These are phyloP conservation scores for Pseudozyma flocculosa DNA, from an alignment of 1,284 basidiomycete genomes.

Conservation along the genomic window DNA sequence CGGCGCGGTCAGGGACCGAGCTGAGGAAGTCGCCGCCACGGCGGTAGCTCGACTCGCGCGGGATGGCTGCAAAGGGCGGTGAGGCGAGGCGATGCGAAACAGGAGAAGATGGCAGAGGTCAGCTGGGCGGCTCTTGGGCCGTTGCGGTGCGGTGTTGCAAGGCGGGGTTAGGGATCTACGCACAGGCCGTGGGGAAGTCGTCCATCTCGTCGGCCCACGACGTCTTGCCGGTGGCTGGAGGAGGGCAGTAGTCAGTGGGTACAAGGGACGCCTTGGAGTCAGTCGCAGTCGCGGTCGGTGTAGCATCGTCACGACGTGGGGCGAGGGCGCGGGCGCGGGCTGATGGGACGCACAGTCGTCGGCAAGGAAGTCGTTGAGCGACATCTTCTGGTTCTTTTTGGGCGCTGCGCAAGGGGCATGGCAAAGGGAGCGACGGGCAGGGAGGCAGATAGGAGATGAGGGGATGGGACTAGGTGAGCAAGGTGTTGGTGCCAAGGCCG, in stretches of 20 bases:
- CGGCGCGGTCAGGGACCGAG: slow-evolving; percentile 42
- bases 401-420: slow-evolving; percentile 29
- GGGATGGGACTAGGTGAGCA: too few relatives aligned
- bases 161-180: background rate
- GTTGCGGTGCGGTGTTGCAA: too few relatives aligned
- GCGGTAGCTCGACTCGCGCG: slow-evolving; percentile 30
- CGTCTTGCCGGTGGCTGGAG: slow-evolving; percentile 44
- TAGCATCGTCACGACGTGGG: too few relatives aligned
- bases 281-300: background rate
- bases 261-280: background rate
- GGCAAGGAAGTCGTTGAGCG: slow-evolving; percentile 53
- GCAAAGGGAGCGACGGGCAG: background rate
- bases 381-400: slow-evolving; percentile 51
- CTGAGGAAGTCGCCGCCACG: slow-evolving; percentile 38
- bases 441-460: background rate
- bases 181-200: slow-evolving; percentile 52
- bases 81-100: too few relatives aligned
- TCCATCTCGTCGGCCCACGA: slow-evolving; percentile 58
- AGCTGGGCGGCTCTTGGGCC: too few relatives aligned
- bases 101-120: too few relatives aligned
- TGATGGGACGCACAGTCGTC: slow-evolving; percentile 51
- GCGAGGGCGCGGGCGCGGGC: too few relatives aligned
- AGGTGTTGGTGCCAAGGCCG: too few relatives aligned
- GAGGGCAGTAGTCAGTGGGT: background rate
- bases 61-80: background rate